These are phyloP conservation scores for Erigeron canadensis DNA, from an alignment of 129 eudicot genomes.

Conservation along the genomic window DNA sequence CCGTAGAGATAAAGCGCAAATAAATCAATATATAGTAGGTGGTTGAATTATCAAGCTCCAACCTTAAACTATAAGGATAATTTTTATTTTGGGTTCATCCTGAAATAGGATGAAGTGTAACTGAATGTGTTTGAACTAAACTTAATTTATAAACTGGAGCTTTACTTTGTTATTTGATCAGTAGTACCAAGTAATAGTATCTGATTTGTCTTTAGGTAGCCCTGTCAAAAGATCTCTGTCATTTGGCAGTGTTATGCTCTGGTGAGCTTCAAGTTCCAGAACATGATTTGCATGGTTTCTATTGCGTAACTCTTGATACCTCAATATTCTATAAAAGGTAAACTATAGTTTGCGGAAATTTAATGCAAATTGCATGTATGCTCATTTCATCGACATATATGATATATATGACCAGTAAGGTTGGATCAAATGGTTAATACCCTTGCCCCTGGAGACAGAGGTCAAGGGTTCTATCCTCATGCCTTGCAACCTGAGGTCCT, in stretches of 20 bases:
- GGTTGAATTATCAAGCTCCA: not conserved
- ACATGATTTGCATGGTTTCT: slow-evolving; percentile 46
- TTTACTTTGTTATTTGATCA: not conserved
- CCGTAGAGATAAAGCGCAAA: not conserved
- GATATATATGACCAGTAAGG: no score
- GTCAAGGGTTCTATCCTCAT: no score
- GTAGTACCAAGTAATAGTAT: slow-evolving; percentile 5
- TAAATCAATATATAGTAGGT: not conserved
- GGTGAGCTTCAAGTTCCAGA: slow-evolving; percentile 54
- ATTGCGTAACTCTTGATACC: slow-evolving; percentile 76
- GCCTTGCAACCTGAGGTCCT: no score
- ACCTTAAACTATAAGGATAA: not conserved
- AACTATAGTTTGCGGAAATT: not conserved
- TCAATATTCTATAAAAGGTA: slow-evolving; percentile 84
- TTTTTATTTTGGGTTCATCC: not conserved
- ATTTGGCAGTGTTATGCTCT: slow-evolving; percentile 59
- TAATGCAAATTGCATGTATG: not conserved
- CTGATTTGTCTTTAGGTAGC: slow-evolving; percentile 58
- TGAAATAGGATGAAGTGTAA: slow-evolving; percentile 7
- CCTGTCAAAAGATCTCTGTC: slow-evolving; percentile 74
- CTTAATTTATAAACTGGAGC: not conserved
- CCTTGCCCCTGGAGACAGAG: no score
- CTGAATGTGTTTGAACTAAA: not conserved
- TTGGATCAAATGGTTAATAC: no score
- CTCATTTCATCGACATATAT: slow-evolving; percentile 14